Evolutionary conservation across 495 filamentous ascomycete species (phyloP), one percentile per base, ranked within the genome.

Genomic region (Talaromyces wortmannii): DNA sequence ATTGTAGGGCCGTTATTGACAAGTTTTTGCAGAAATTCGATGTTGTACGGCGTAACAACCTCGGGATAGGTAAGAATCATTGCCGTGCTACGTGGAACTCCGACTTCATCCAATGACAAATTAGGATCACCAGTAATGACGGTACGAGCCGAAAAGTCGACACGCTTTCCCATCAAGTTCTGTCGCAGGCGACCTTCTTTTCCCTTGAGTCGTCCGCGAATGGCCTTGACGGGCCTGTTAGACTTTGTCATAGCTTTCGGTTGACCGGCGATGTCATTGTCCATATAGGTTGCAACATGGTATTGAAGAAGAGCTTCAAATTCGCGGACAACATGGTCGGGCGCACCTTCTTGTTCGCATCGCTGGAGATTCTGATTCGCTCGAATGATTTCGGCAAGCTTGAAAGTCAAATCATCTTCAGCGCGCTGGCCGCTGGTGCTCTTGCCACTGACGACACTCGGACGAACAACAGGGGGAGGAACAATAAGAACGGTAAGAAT

Each of bases 81-180:
- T 1, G 95, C 95, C 55, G 95, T 97, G 63, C 84, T 89, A 59
- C 83, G 80, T 7, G 92, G 94, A 23, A 97, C 95, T 65, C 94
- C 94, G 52, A 99, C 94, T 76, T 99, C 89, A 61, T 97, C 92
- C 18, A 99, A 78, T 23, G 90, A 95, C 58, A 97, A 76, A 62
- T 97, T 97, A 15, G 94, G 95, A 67, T 99, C 94, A 68, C 94
- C 94, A 53, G 94, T 98, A 65, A 97, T 98, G 70, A 99, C 94
- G 30, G 94, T 99, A 85, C 94, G 95, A 15, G 94, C 95, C 1
- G 94, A 99, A 69, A 99, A 99, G 64, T 99, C 94, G 32, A 99
- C 94, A 80, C 94, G 94, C 72, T 99, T 99, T 43, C 94, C 94
- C 94, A 98, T 98, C 75, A 97, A 79, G 65, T 97, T 99, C 62